Evolutionary conservation across 1,139 yeast species (phyloP), one percentile per base, ranked within the genome.

Genomic region (Starmera stellimalicola): DNA sequence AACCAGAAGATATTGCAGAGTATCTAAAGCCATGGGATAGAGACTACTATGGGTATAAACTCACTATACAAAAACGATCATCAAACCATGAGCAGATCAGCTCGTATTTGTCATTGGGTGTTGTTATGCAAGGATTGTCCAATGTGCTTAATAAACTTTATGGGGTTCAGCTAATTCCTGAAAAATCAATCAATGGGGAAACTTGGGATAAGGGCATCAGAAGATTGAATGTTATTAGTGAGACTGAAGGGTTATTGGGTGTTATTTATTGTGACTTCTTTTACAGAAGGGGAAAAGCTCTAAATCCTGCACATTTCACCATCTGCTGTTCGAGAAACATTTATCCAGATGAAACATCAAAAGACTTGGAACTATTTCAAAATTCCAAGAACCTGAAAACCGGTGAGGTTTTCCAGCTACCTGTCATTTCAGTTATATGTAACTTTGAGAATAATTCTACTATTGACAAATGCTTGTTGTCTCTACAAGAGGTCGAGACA

Each of bases 301-400:
- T 76, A 3, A 74, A 75, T 41, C 96, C 98, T 2, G 94, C 98
- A 0, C 99, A 91, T 59, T 93, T 85, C 57, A 91, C 98, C 0
- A 85, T 91, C n/a, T 88, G 93, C 37, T 91, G 98, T 51, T 85
- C 95, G 30, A 69, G 98, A 44, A 68, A 68, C 41, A 63, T 82
- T 2, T 79, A 75, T 44, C 68, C 77, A 4, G 70, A 68, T 43
- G 77, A 63, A 42, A 42, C 52, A 14, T 62, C 62, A 36, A 69
- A 44, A 16, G 62, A 52, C 34, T 38, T 42, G 40, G 45, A 44
- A 35, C 51, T 64, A 6, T 57, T 65, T 30, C 72, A 62, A 41
- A 54, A 62, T 7, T 62, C 63, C 3, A 39, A 49, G 17, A 51
- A 58, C 0, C 48, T 57, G 29, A 18, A 41, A 2, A 54, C 56